Percentiles rank a stretch among this genome's conserved stretches.
Evolutionary conservation across 352 stramenopile species (phyloP).

Genomic region (Phytophthora citricola): DNA sequence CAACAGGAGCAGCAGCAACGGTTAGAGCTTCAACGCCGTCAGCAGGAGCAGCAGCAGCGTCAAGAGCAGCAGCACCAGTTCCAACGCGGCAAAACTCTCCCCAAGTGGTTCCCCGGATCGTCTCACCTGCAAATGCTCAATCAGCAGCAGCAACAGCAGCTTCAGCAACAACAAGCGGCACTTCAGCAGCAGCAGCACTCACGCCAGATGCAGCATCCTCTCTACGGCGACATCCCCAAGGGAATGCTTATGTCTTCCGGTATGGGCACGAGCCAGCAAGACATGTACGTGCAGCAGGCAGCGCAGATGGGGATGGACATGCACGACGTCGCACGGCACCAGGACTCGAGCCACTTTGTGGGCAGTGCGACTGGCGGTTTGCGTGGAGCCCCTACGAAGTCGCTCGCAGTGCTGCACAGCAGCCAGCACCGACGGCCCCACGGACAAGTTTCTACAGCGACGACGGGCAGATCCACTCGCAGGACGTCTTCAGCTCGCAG

Average conservation of each 20-base stretch:
- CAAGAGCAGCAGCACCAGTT: slow-evolving; percentile 49
- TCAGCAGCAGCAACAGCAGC: slow-evolving; percentile 54
- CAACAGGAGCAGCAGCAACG: slow-evolving; percentile 35
- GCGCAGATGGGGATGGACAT: slow-evolving; percentile 66
- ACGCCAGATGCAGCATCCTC: slow-evolving; percentile 54
- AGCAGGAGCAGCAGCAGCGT: slow-evolving; percentile 38
- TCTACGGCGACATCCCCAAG: slow-evolving; percentile 65
- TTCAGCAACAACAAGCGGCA: slow-evolving; percentile 50
- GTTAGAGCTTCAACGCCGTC: slow-evolving; percentile 29
- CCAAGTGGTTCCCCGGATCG: slow-evolving; percentile 39
- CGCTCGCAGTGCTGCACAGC: slow-evolving; percentile 25
- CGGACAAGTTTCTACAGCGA: slow-evolving; percentile 53
- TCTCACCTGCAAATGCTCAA: slow-evolving; percentile 60
- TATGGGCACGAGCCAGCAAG: slow-evolving; percentile 48
- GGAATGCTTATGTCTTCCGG: slow-evolving; percentile 54
- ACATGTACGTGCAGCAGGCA: slow-evolving; percentile 57
- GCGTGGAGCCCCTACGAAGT: slow-evolving; percentile 37
- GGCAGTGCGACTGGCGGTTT: slow-evolving; percentile 21
- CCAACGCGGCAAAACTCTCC: slow-evolving; percentile 43
- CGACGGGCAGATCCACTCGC: slow-evolving; percentile 53
- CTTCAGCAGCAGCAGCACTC: slow-evolving; percentile 54
- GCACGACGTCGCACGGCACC: slow-evolving; percentile 59
- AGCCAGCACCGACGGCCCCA: slow-evolving; percentile 40
- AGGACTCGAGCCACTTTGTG: slow-evolving; percentile 47
- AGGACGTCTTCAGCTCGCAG: slow-evolving; percentile 62